These are phyloP conservation scores for Curvularia sp. DNA, from an alignment of 2,329 filamentous ascomycete species.

Conservation along the genomic window DNA sequence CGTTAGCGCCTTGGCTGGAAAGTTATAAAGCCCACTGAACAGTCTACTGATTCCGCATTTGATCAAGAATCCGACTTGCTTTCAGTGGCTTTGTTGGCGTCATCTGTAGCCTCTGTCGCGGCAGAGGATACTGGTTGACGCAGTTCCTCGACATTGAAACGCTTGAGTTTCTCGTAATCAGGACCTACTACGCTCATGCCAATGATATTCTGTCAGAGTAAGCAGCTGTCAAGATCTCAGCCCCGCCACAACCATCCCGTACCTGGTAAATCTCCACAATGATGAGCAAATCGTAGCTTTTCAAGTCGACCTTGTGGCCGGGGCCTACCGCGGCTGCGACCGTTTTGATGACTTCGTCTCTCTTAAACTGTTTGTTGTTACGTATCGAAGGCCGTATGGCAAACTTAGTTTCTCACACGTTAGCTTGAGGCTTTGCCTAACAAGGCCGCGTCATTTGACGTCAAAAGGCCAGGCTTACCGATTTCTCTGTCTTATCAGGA, in stretches of 20 bases:
- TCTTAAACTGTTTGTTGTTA: conserved; percentile 72
- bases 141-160: conserved; percentile 79
- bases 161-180: conserved; percentile 76
- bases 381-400: conserved; percentile 82
- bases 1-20: conserved; percentile 9
- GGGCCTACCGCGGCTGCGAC: conserved; percentile 70
- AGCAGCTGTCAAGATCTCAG: conserved; percentile 26
- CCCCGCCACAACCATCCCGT: conserved; percentile 48
- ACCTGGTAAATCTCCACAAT: conserved; percentile 83
- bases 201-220: conserved; percentile 66
- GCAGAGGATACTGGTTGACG: conserved; percentile 58
- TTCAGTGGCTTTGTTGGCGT: conserved; percentile 9
- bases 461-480: conserved; percentile 52
- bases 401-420: conserved; percentile 62
- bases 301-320: conserved; percentile 78
- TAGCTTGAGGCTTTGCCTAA: conserved; percentile 26
- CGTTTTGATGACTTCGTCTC: conserved; percentile 73
- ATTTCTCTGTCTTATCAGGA: conserved; percentile 57
- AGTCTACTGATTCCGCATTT: conserved; percentile 12
- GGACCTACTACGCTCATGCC: conserved; percentile 80
- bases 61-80: conserved; percentile 35
- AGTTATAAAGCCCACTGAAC: conserved; percentile 8
- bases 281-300: conserved; percentile 77
- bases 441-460: conserved; percentile 16
- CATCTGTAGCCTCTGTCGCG: conserved; percentile 7